Evolutionary conservation across 208 protist genomes (phyloP).

Genomic region (Wallacemonas sp.): DNA sequence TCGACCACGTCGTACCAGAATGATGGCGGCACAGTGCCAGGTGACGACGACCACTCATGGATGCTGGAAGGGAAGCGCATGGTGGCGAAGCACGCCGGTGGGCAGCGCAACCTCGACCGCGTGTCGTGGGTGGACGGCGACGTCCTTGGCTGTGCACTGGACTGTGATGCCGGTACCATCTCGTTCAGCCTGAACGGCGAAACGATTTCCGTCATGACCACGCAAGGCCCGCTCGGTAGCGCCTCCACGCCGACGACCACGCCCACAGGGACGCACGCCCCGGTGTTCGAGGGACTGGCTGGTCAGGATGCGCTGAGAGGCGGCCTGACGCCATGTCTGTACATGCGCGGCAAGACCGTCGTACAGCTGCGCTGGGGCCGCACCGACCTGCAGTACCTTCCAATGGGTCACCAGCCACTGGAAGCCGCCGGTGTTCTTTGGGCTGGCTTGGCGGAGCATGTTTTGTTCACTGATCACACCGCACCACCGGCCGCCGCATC

Average conservation of each 20-base stretch:
- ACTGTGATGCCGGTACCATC: constrained; percentile 77
- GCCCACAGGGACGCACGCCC: background rate
- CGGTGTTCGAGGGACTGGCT: background rate
- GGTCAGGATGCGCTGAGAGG: background rate
- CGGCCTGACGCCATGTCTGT: constrained; percentile 32
- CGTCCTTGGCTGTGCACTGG: constrained; percentile 83
- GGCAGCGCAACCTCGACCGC: constrained; percentile 51
- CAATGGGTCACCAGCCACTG: constrained; percentile 38
- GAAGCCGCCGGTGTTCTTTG: constrained; percentile 25
- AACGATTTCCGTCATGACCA: background rate
- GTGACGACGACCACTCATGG: constrained; percentile 82
- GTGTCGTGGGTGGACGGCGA: constrained; percentile 79
- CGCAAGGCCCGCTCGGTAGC: background rate
- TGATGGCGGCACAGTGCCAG: constrained; percentile 32
- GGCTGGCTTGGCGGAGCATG: constrained; percentile 28
- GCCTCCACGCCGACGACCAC: background rate
- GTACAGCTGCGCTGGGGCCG: constrained; percentile 45
- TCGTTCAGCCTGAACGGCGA: constrained; percentile 80
- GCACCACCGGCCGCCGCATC: background rate
- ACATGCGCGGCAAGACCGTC: constrained; percentile 52
- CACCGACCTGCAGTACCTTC: constrained; percentile 59
- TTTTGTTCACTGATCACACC: background rate
- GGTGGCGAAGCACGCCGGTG: constrained; percentile 63
- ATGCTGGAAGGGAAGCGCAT: constrained; percentile 75
- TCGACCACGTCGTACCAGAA: constrained; percentile 18